Conservation (phyloP, 129 eudicot genomes). For the Centella asiatica region DNA sequence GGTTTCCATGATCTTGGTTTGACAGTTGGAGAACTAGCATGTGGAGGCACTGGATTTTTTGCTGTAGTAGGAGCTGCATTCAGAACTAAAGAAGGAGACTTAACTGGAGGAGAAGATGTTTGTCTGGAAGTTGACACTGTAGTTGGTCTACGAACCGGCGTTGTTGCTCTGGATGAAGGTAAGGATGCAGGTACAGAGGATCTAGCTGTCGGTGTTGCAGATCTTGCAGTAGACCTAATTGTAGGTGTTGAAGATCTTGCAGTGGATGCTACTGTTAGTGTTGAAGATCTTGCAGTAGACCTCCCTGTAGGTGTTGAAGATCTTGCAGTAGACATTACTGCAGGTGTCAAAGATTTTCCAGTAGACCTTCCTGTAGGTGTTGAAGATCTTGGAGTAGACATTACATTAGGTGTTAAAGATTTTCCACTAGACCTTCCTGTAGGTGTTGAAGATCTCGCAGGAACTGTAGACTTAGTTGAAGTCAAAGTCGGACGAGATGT, state of each 20-base stretch:
- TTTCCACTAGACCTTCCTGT: not conserved
- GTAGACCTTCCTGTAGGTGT: conserved; percentile 20
- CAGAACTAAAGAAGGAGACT: conserved; percentile 30
- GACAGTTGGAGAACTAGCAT: conserved; percentile 56
- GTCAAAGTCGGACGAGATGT: conserved; percentile 39
- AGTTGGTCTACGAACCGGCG: conserved; percentile 73
- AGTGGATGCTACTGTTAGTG: not conserved
- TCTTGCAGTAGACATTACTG: conserved; percentile 14
- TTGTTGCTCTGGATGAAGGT: conserved; percentile 52
- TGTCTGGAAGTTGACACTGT: conserved; percentile 31
- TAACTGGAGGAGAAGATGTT: conserved; percentile 35
- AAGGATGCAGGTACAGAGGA: conserved; percentile 43
- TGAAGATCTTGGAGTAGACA: conserved; percentile 21
- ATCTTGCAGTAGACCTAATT: conserved; percentile 5
- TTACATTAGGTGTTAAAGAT: conserved; percentile 4
- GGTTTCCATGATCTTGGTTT: conserved; percentile 91
- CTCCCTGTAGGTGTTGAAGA: conserved; percentile 12
- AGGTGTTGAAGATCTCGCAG: conserved; percentile 16
- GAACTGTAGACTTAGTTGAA: conserved; percentile 32
- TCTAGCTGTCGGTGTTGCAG: conserved; percentile 54
- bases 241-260: conserved; percentile 12
- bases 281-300: conserved; percentile 17
- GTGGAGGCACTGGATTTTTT: conserved; percentile 40
- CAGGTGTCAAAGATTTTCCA: conserved; percentile 40
- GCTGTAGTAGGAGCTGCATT: conserved; percentile 30